phyloP scores from a whole-genome alignment of 306 rosid species.

The Cercis canadensis region DNA sequence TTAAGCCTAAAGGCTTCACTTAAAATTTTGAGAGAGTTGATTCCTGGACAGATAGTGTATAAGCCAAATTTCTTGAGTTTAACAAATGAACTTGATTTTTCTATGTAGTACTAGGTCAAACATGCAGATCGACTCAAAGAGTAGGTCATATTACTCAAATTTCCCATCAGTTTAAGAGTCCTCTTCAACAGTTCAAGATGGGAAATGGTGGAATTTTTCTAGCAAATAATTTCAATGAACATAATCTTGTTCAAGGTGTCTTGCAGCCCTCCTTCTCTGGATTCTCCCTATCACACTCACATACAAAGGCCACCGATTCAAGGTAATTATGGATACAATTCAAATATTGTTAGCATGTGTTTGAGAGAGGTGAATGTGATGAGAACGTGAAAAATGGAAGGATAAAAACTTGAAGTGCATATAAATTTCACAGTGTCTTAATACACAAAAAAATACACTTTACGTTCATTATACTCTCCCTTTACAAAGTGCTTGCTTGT shows the following conservation, averaged over 20 bases:
- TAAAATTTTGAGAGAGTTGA: too few species aligned
- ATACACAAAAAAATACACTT: too few species aligned
- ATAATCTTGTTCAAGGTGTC: slow-evolving; percentile 40
- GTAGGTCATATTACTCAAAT: slow-evolving; percentile 32
- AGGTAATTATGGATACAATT: slow-evolving; percentile 43
- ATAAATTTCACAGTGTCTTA: too few species aligned
- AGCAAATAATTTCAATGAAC: slow-evolving; percentile 32
- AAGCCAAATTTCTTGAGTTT: slow-evolving; percentile 1
- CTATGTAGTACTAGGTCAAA: slow-evolving; percentile 45
- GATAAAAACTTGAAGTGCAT: too few species aligned
- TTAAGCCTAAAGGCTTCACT: too few species aligned
- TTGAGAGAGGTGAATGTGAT: too few species aligned
- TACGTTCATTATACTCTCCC: too few species aligned
- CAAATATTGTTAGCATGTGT: not conserved
- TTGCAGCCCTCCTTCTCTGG: slow-evolving; percentile 21
- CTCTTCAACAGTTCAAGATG: slow-evolving; percentile 57
- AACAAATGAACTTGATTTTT: not conserved
- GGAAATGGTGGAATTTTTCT: slow-evolving; percentile 65
- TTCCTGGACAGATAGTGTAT: too few species aligned
- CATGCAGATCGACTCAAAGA: slow-evolving; percentile 34
- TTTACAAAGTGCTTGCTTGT: too few species aligned
- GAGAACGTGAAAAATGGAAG: too few species aligned
- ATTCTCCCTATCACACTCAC: slow-evolving; percentile 34
- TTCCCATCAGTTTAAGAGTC: slow-evolving; percentile 35
- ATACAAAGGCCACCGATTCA: slow-evolving; percentile 39